A percentile compares a stretch with the other conserved stretches of the same genome.
Conservation (phyloP, 208 protist species). For the Leishmania arabica region DNA sequence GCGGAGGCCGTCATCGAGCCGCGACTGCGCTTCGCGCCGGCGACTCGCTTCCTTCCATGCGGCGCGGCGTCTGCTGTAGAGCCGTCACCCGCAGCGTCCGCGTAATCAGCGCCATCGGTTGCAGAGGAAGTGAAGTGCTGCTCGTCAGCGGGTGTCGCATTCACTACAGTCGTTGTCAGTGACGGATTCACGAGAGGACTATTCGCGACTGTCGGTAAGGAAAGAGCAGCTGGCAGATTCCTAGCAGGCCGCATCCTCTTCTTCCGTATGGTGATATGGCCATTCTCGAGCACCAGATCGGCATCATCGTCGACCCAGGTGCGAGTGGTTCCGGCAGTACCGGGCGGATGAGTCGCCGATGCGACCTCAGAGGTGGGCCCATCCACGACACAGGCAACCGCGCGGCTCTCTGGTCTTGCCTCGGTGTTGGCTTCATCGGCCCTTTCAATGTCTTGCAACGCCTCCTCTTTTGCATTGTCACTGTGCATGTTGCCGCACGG, state of each 20-base stretch:
- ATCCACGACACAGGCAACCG: neutral
- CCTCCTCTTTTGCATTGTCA: neutral
- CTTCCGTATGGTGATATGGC: slow-evolving; percentile 20
- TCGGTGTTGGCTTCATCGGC: neutral
- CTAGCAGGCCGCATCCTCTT: slow-evolving; percentile 9
- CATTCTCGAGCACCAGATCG: slow-evolving; percentile 32
- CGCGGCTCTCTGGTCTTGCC: neutral
- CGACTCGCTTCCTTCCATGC: neutral
- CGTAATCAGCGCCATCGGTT: neutral
- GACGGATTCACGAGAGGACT: slow-evolving; percentile 6
- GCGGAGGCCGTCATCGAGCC: neutral
- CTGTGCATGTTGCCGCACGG: neutral
- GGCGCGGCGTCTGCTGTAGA: neutral
- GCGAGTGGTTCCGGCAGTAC: neutral
- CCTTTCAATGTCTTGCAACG: neutral
- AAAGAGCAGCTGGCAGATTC: slow-evolving; percentile 10
- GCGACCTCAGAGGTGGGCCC: neutral
- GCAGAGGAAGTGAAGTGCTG: neutral
- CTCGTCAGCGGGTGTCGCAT: neutral
- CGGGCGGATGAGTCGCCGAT: neutral
- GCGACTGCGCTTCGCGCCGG: slow-evolving; percentile 14
- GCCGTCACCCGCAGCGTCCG: neutral
- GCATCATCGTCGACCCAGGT: slow-evolving; percentile 31
- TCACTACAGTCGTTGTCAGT: neutral
- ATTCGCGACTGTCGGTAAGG: slow-evolving; percentile 19